Evolutionary conservation across 768 basidiomycete genomes (phyloP).

Genomic region (Podaxis sp.): DNA sequence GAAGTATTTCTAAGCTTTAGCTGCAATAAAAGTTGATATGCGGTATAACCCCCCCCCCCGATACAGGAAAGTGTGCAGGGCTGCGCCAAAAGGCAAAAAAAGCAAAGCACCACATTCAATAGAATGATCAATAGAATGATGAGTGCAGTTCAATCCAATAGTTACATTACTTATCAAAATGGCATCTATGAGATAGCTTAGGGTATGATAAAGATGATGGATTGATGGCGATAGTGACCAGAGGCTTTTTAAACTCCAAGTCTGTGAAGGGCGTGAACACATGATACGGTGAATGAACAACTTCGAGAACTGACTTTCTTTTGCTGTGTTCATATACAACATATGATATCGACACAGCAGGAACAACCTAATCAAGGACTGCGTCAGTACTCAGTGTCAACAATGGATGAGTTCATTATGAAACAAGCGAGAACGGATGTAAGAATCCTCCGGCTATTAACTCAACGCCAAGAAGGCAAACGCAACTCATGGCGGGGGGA

Average conservation of each 20-base stretch:
- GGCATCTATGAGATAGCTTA: constrained; percentile 11
- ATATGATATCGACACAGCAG: constrained; percentile 95
- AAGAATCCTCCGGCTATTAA: constrained; percentile 5
- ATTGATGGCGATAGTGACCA: constrained; percentile 11
- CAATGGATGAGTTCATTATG: constrained; percentile 4
- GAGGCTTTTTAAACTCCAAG: constrained; percentile 53
- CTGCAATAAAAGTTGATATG: constrained; percentile 7
- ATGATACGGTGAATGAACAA: constrained; percentile 8
- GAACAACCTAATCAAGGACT: constrained; percentile 65
- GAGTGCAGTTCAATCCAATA: constrained; percentile 5
- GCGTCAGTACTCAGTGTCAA: constrained; percentile 1
- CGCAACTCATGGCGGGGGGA: background rate
- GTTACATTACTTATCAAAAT: constrained; percentile 14
- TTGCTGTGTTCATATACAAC: constrained; percentile 90
- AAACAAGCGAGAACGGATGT: constrained; percentile 8
- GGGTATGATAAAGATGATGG: constrained; percentile 7
- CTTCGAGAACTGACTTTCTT: constrained; percentile 52
- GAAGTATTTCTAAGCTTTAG: constrained; percentile 15
- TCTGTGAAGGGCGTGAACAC: constrained; percentile 32
- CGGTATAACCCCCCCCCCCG: background rate
- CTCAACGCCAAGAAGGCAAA: background rate
- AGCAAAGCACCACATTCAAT: background rate
- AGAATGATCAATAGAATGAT: background rate
- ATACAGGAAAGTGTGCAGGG: background rate
- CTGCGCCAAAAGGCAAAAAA: background rate